Evolutionary conservation across 176 grass and related monocot genomes (phyloP), one percentile per base, ranked within the genome.

Genomic region (Carex pumila): DNA sequence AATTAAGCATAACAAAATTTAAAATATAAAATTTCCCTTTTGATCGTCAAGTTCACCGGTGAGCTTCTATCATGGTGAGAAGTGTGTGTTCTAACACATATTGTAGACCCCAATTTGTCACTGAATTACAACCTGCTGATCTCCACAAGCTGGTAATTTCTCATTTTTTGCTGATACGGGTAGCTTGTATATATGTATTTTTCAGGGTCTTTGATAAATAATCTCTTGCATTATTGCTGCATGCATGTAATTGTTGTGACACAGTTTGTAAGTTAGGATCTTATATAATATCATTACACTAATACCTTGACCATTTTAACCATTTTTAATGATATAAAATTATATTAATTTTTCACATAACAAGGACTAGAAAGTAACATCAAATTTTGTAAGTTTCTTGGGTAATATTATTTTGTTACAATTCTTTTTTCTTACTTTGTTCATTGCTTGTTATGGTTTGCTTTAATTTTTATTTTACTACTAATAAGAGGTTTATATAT

Each of bases 21-120:
- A 71, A 71, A 71, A 71, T 7, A 10, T 18, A 9, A 9, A 9
- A 6, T 30, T 63, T 63, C 17, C 36, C 14, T 21, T 45, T 36
- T 3, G 3, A 8, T 19, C 12, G 7, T 21, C 7, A 45, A 21
- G 18, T 21, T 49, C 9, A 22, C 8, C 8, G 49, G 69, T 72
- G 39, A 22, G 41, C 61, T 43, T 36, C 45, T 5, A 37, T 81
- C 0, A 81, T 81, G 79, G 17, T 55, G 79, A 81, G 57, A 45
- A n/a, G 12, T 65, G 79, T 59, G 0, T 81, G 79, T 81, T 64
- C 57, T 18, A 63, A 81, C 34, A 11, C 37, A 11, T 81, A 9
- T 39, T 63, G 45, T 13, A 81, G 79, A 81, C 59, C 58, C 3
- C 79, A 81, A 45, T 81, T 81, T 18, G 0, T 81, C 59, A 19